A percentile compares a stretch with the other conserved stretches of the same genome.
Conservation (phyloP, 495 filamentous ascomycete species). For the Aspergillus campestris region DNA sequence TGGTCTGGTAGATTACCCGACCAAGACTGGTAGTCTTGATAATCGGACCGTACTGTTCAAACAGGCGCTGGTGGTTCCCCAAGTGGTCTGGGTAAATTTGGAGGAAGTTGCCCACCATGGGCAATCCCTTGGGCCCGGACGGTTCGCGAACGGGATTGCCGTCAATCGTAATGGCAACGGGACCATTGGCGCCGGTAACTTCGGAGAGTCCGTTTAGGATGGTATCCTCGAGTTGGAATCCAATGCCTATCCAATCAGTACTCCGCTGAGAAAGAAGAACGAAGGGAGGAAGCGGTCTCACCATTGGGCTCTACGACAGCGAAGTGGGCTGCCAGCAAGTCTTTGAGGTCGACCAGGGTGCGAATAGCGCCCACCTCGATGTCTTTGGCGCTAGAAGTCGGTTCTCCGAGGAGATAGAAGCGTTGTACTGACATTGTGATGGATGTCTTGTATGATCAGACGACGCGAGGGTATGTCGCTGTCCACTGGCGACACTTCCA, state of each 20-base stretch:
- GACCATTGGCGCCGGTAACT: slow-evolving; percentile 16
- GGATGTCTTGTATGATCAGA: too few relatives aligned
- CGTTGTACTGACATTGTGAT: slow-evolving; percentile 23
- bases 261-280: not conserved
- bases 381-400: slow-evolving; percentile 22
- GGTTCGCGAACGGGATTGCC: slow-evolving; percentile 33
- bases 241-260: slow-evolving; percentile 23
- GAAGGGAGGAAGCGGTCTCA: not conserved
- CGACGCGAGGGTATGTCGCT: too few relatives aligned
- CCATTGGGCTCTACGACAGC: slow-evolving; percentile 29
- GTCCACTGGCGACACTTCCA: too few relatives aligned
- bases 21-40: slow-evolving; percentile 49
- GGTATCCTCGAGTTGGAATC: slow-evolving; percentile 24
- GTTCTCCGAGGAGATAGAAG: slow-evolving; percentile 39
- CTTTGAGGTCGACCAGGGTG: slow-evolving; percentile 24
- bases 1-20: slow-evolving; percentile 39
- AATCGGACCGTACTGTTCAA: slow-evolving; percentile 42
- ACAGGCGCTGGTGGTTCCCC: slow-evolving; percentile 50
- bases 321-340: slow-evolving; percentile 34
- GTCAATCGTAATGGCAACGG: slow-evolving; percentile 38
- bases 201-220: slow-evolving; percentile 18
- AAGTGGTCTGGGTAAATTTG: slow-evolving; percentile 51
- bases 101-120: slow-evolving; percentile 42
- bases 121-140: slow-evolving; percentile 39
- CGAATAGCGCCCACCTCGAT: slow-evolving; percentile 27